Percentiles rank a stretch among this genome's conserved stretches.
These are phyloP conservation scores for Ophiocordyceps camponoti-floridani DNA, from an alignment of 2,329 filamentous ascomycete genomes.

Conservation along the genomic window DNA sequence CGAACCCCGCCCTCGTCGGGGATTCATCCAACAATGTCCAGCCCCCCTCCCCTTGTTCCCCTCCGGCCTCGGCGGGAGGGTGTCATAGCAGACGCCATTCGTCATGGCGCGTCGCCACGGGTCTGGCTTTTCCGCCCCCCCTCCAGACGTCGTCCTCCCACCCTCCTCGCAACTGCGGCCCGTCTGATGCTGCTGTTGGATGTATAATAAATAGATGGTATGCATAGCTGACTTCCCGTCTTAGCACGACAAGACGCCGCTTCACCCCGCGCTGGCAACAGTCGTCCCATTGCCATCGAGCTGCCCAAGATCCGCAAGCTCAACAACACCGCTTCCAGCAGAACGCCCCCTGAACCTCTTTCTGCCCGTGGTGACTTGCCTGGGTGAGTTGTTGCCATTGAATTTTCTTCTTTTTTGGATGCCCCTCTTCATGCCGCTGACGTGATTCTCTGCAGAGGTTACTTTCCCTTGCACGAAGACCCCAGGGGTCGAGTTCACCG, in stretches of 20 bases:
- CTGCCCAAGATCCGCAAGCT: constrained; percentile 22
- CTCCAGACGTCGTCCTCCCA: not conserved
- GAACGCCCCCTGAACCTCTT: constrained; percentile 29
- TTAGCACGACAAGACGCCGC: not conserved
- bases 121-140: not conserved
- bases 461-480: constrained; percentile 43
- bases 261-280: constrained; percentile 9
- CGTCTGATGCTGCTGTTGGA: not conserved
- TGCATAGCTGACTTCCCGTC: not conserved
- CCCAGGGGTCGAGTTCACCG: constrained; percentile 25
- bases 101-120: constrained; percentile 1
- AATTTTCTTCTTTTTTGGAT: not conserved
- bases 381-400: constrained; percentile 24
- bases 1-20: not conserved
- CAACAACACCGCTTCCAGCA: constrained; percentile 17
- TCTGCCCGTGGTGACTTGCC: constrained; percentile 39
- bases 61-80: not conserved
- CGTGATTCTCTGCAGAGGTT: constrained; percentile 24
- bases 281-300: constrained; percentile 35
- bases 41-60: not conserved
- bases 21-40: not conserved
- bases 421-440: not conserved
- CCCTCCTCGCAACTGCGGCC: not conserved
- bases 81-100: not conserved
- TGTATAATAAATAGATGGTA: not conserved